phyloP scores from a whole-genome alignment of 2,329 filamentous ascomycete genomes.

The Penicillium sp. region DNA sequence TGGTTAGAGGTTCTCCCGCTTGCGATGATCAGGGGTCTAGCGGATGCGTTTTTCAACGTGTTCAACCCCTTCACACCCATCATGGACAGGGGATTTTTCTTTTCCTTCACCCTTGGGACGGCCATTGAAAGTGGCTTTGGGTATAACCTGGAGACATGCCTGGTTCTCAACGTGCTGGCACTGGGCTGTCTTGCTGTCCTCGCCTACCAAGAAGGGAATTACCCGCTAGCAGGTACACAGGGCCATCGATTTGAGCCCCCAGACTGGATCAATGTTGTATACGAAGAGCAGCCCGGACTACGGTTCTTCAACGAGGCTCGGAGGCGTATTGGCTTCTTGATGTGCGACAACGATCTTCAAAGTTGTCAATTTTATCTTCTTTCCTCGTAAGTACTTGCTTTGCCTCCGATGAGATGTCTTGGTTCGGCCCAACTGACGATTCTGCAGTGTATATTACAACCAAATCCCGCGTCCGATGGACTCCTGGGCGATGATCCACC shows the following conservation, averaged over 20 bases:
- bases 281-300: conserved; percentile 48
- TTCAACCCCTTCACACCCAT: conserved; percentile 57
- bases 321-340: conserved; percentile 54
- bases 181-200: conserved; percentile 54
- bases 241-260: conserved; percentile 38
- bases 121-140: conserved; percentile 55
- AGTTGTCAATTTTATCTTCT: conserved; percentile 56
- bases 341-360: conserved; percentile 53
- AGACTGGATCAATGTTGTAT: conserved; percentile 40
- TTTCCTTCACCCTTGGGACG: conserved; percentile 50
- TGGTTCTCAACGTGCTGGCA: conserved; percentile 54
- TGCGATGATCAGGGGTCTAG: conserved; percentile 53
- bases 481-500: conserved; percentile 56
- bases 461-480: conserved; percentile 56
- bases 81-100: conserved; percentile 55
- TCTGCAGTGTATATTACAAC: conserved; percentile 48
- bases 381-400: conserved; percentile 40
- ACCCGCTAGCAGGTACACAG: conserved; percentile 44
- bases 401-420: not conserved
- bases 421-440: conserved; percentile 10
- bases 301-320: conserved; percentile 58
- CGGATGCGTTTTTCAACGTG: conserved; percentile 56
- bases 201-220: conserved; percentile 52
- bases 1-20: conserved; percentile 53
- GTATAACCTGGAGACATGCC: conserved; percentile 54